Evolutionary conservation across 768 basidiomycete species (phyloP).

Genomic region (Suillus fuscotomentosus): DNA sequence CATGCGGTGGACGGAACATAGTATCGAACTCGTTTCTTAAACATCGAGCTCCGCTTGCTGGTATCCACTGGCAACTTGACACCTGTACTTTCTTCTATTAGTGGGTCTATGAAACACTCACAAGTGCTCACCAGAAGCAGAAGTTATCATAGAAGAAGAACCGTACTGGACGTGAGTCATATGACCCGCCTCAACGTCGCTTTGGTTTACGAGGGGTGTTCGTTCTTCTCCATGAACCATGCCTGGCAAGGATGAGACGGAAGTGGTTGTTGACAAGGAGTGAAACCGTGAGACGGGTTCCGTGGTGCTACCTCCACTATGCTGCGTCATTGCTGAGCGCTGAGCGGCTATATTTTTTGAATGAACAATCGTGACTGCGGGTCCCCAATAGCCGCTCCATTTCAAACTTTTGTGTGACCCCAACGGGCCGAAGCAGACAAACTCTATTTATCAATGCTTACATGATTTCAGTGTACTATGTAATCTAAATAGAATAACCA

Average conservation of each 20-base stretch:
- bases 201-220: conserved; percentile 20
- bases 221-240: conserved; percentile 21
- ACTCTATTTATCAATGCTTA: too few relatives aligned
- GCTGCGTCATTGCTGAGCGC: conserved; percentile 9
- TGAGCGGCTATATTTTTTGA: too few relatives aligned
- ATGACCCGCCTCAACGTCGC: conserved; percentile 25
- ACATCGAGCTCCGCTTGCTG: conserved; percentile 24
- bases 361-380: neutral
- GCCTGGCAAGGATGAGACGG: conserved; percentile 23
- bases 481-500: too few relatives aligned
- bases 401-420: too few relatives aligned
- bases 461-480: too few relatives aligned
- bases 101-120: neutral
- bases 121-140: conserved; percentile 17
- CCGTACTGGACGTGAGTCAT: conserved; percentile 17
- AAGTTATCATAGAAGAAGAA: conserved; percentile 13
- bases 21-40: conserved; percentile 58
- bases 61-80: conserved; percentile 14
- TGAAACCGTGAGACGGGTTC: conserved; percentile 2
- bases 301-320: neutral
- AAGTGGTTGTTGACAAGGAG: conserved; percentile 28
- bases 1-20: conserved; percentile 77
- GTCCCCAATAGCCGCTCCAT: neutral
- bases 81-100: neutral
- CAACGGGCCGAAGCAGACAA: too few relatives aligned